Conservation (phyloP, 2,329 filamentous ascomycete genomes). For the Alternaria sp. region DNA sequence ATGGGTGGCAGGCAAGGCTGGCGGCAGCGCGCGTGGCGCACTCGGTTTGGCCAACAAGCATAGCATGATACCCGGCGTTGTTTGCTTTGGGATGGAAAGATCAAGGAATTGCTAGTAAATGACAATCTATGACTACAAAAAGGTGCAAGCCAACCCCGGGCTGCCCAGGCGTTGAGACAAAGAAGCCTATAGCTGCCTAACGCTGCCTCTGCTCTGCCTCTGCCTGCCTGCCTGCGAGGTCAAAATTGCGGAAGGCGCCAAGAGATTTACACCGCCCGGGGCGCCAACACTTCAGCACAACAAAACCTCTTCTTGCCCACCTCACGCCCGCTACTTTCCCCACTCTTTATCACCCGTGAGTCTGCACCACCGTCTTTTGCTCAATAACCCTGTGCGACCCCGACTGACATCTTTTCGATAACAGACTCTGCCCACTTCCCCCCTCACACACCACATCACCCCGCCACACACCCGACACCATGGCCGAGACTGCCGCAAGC, state of each 20-base stretch:
- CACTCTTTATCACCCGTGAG: slow-evolving; percentile 36
- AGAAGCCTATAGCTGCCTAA: slow-evolving; percentile 15
- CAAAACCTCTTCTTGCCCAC: slow-evolving; percentile 45
- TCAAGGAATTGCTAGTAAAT: neutral
- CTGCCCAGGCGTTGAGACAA: slow-evolving; percentile 15
- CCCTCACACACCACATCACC: slow-evolving; percentile 26
- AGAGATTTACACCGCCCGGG: slow-evolving; percentile 34
- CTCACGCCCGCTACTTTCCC: slow-evolving; percentile 33
- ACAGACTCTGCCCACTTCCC: slow-evolving; percentile 36
- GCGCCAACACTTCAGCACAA: slow-evolving; percentile 41
- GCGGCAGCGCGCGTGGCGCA: slow-evolving; percentile 38
- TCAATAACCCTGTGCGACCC: slow-evolving; percentile 16
- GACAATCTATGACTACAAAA: neutral
- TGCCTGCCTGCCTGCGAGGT: slow-evolving; percentile 27
- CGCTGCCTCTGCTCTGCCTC: slow-evolving; percentile 29
- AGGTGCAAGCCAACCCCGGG: neutral
- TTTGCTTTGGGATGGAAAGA: slow-evolving; percentile 6
- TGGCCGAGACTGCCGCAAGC: slow-evolving; percentile 62
- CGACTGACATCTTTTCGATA: slow-evolving; percentile 20
- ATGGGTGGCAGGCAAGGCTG: neutral
- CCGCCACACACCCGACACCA: slow-evolving; percentile 53
- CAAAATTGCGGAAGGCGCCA: slow-evolving; percentile 25
- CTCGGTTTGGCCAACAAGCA: slow-evolving; percentile 41
- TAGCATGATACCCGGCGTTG: slow-evolving; percentile 48
- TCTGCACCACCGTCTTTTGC: slow-evolving; percentile 22